Evolutionary conservation across 1,284 basidiomycete species (phyloP), one percentile per base, ranked within the genome.

Genomic region (Cutaneotrichosporon curvatum): DNA sequence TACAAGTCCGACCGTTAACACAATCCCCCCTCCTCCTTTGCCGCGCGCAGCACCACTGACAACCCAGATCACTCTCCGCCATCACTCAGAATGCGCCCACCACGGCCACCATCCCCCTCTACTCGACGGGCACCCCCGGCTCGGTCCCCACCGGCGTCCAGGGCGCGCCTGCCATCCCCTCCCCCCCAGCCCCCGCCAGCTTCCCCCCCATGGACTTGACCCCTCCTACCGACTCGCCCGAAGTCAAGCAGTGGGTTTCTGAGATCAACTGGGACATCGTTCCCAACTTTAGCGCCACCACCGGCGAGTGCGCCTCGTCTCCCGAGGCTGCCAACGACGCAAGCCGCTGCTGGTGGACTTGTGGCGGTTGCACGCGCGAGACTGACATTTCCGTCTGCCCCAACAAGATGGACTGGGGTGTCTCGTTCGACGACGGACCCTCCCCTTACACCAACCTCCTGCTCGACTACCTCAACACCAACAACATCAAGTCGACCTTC

Each of bases 341-440:
- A n/a, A 71, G 71, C 12, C 76, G 79, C 48, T 86, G 85, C 70
- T 90, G 87, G 87, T 91, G 87, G 87, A 87, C 85, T 8, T 90
- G 87, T 65, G 80, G 82, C 61, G 84, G 85, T 32, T 81, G 79
- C 67, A 86, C 85, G 7, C 78, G 85, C 15, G 76, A 73, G 23
- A 79, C 79, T 11, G 85, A 90, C 64, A 78, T 90, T 56, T 79
- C 80, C 50, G 71, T 77, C 19, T 95, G 91, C 71, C 86, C 87
- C 2, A 78, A 81, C 61, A 83, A 84, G 73, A 65, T 79, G n/a
- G 45, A 35, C 19, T 43, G 43, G 44, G 48, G 67, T 58, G 51
- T 70, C 5, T 60, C 62, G 15, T 76, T 74, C 58, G 76, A 77
- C 56, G 76, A 77, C 57, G 76, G 77, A 30, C 78, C 78, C 3